Conservation (phyloP, 768 basidiomycete species). For the Hericium coralloides region DNA sequence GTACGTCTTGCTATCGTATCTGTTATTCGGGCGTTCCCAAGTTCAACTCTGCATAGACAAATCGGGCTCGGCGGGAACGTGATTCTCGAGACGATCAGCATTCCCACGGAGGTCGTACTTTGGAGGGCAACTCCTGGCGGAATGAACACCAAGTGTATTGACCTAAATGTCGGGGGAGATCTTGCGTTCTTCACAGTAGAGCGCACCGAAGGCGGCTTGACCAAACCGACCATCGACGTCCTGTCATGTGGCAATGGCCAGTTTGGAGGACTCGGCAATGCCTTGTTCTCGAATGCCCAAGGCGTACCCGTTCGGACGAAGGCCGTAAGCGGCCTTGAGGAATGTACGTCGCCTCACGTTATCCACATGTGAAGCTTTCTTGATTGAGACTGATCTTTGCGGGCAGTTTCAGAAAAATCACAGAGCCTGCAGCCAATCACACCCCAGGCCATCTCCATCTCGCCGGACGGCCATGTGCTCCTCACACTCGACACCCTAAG, state of each 20-base stretch:
- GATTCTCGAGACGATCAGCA: slow-evolving; percentile 56
- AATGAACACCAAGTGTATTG: slow-evolving; percentile 49
- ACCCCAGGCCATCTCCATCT: slow-evolving; percentile 56
- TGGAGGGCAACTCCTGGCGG: slow-evolving; percentile 45
- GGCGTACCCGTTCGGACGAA: slow-evolving; percentile 64
- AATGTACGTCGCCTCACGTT: slow-evolving; percentile 50
- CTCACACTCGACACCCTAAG: slow-evolving; percentile 57
- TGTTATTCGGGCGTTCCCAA: too few species aligned
- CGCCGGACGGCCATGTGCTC: slow-evolving; percentile 69
- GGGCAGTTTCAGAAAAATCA: slow-evolving; percentile 56
- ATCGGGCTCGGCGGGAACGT: slow-evolving; percentile 66
- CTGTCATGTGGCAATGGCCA: slow-evolving; percentile 81
- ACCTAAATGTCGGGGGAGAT: slow-evolving; percentile 67
- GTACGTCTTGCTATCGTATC: slow-evolving; percentile 26
- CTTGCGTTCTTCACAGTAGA: slow-evolving; percentile 73
- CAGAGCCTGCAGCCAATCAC: slow-evolving; percentile 53
- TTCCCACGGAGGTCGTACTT: slow-evolving; percentile 80
- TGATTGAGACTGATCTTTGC: not conserved
- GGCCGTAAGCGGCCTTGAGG: slow-evolving; percentile 73
- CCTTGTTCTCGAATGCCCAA: slow-evolving; percentile 59
- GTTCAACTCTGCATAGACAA: slow-evolving; percentile 40
- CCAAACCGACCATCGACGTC: slow-evolving; percentile 39
- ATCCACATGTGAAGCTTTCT: not conserved
- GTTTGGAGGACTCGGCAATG: slow-evolving; percentile 69
- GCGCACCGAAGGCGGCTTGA: slow-evolving; percentile 25